Base-by-base conservation (phyloP, 345 rosid species). In the Salix koriyanagi region DNA sequence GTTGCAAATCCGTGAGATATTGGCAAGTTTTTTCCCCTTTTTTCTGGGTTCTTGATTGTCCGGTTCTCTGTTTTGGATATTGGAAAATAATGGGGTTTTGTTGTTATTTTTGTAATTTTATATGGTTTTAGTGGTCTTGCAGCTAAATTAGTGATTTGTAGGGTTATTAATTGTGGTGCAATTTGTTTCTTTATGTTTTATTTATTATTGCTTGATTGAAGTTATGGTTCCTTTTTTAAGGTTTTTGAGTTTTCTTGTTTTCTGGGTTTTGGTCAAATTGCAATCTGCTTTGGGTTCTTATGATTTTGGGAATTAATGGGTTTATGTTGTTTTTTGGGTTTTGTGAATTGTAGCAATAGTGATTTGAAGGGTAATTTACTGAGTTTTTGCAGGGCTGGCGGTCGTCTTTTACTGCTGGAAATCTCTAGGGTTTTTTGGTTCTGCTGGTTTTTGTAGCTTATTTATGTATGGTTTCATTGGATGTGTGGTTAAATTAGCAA, bases 1-100 rank as follows among this genome's bases (percentile, higher is more conserved):
- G 92, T 61, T 89, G 92, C 81, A 89, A 89, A 81, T 79, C 87
- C 52, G 92, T 87, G 50, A 71, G 83, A 76, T 89, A 89, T 82
- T 89, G 92, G 92, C 87, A 78, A 23, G 67, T 26, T 6, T 14
- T 16, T 34, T 26, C 15, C 37, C 7, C 37, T 7, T 21, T n/a
- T 14, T n/a, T 11, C 11, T n/a, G 26, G 7, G 25, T 23, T 73
- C 9, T 73, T 73, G 5, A 4, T 75, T n/a, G 46, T 39, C 58
- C 10, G 30, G 25, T 36, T 36, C 0, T 67, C 25, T 18, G 21
- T 76, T 7, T 39, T 36, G 18, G 28, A 41, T 36, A 9, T 14
- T 26, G 37, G 25, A 14, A 37, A 28, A n/a, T 46, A 34, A 72
- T 70, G 18, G 21, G 19, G 16, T 56, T 16, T 60, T n/a, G 26